Evolutionary conservation across 2,329 filamentous ascomycete species (phyloP), one percentile per base, ranked within the genome.

Genomic region (Davidsoniella eucalypti): DNA sequence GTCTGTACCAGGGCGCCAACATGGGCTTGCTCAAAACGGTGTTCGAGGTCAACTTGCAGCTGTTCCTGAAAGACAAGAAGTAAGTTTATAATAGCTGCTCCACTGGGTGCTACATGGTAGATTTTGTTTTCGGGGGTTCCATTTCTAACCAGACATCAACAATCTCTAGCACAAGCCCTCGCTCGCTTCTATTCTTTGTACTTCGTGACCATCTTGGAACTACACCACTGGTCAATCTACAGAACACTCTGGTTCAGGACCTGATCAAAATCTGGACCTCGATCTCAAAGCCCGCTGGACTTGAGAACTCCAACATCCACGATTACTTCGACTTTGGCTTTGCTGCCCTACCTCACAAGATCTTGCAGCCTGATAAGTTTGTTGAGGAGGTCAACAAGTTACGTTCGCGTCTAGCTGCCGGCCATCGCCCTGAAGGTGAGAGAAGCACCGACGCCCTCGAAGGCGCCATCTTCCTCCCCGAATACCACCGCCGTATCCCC

Each of bases 311-410:
- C 17, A 79, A 75, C 52, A 96, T 98, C 56, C 85, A 92, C 58
- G 90, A 98, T 62, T 98, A 96, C 68, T 98, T 98, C 60, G 92
- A 98, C 67, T 96, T 98, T 65, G 88, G 87, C 50, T 98, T 98
- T 61, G 86, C 88, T 44, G 87, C 90, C 0, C 74, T 98, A 18
- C 92, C 92, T 3, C 92, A 98, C 71, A 98, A 98, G 70, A 87
- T 94, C 54, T 75, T 96, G 49, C 90, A 96, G 61, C 87, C 85
- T 3, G 88, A 96, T 21, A 85, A 88, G 64, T 98, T 98, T 60
- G 72, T 82, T 37, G 68, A 76, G 37, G 88, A 93, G 61, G 84
- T 93, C 12, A 75, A 80, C 56, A 84, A 81, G 58, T 74, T 98
- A 36, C 84, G 87, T 41, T 75, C 76, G 42, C 75, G 92, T 45